Evolutionary conservation across 2,329 filamentous ascomycete species (phyloP), one percentile per base, ranked within the genome.

Genomic region (Sporothrix brunneoviolacea): DNA sequence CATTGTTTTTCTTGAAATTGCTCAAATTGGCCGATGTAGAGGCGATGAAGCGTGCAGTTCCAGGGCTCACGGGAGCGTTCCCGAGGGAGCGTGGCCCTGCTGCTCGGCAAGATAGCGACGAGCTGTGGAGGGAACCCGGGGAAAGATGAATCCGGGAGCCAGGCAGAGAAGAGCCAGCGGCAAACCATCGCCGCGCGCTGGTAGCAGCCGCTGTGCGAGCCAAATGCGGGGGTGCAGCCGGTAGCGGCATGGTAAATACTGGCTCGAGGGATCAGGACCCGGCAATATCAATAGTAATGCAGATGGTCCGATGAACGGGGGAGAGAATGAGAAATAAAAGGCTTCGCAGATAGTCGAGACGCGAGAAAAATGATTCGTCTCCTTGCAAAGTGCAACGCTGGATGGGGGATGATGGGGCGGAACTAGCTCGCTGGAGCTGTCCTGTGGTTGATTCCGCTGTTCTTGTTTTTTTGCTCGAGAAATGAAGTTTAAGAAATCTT

Each of bases 171-270:
- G 47, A 41, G 27, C 22, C 38, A 21, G 37, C 38, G 22, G 48
- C 32, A 22, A 50, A 21, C 48, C 40, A 44, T 8, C 39, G 39
- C 21, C 40, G 48, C 16, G 33, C 5, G 12, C 32, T 32, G 24
- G 13, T 24, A 3, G 22, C 18, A 32, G 33, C 9, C 13, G 36
- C 24, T 40, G 28, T 22, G 22, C 43, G 33, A 37, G 32, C 22
- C 33, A 50, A 50, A 44, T 36, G 32, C 32, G 48, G 48, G 40
- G 39, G 40, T 21, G 19, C 10, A 24, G 33, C 22, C 8, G 40
- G 13, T n/a, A 51, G 35, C 22, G 27, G 41, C 40, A 45, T 51
- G 19, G 28, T 28, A n/a, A n/a, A n/a, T n/a, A n/a, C n/a, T n/a
- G n/a, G n/a, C n/a, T n/a, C n/a, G n/a, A n/a, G n/a, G n/a, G n/a